Evolutionary conservation across 164 flowering plant genomes (phyloP).

Genomic region (Piper betle): DNA sequence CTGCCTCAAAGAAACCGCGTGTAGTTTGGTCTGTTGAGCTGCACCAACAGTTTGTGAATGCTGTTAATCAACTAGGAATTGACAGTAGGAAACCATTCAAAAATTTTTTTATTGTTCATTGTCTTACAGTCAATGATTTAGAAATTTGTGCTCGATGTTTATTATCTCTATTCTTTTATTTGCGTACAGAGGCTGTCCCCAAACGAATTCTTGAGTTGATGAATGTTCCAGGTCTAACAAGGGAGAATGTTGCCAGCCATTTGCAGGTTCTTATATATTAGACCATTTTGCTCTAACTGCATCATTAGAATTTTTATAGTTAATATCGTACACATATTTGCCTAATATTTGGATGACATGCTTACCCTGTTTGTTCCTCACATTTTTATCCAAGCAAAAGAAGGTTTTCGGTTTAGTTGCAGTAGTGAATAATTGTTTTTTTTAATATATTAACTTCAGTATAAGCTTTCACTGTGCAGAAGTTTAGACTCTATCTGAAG

Average conservation of each 20-base stretch:
- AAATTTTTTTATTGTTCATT: not conserved
- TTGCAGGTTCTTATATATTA: constrained; percentile 49
- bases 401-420: not conserved
- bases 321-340: not conserved
- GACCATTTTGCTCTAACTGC: not conserved
- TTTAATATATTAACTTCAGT: no score
- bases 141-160: not conserved
- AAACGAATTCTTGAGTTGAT: constrained; percentile 84
- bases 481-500: constrained; percentile 69
- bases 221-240: constrained; percentile 81
- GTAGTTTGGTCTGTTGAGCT: constrained; percentile 92
- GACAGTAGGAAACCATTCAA: constrained; percentile 46
- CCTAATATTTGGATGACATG: not conserved
- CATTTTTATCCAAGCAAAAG: not conserved
- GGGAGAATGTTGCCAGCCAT: constrained; percentile 95
- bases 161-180: not conserved
- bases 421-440: no score
- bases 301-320: not conserved
- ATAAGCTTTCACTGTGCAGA: constrained; percentile 30
- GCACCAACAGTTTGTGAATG: constrained; percentile 82
- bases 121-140: no score
- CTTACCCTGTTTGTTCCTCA: not conserved
- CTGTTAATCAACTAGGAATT: constrained; percentile 83
- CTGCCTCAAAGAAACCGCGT: constrained; percentile 72
- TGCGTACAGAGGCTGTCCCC: constrained; percentile 81